Percentiles rank a stretch among this genome's conserved stretches.
These are phyloP conservation scores for Zopfia rhizophila DNA, from an alignment of 2,329 filamentous ascomycete genomes.

Conservation along the genomic window DNA sequence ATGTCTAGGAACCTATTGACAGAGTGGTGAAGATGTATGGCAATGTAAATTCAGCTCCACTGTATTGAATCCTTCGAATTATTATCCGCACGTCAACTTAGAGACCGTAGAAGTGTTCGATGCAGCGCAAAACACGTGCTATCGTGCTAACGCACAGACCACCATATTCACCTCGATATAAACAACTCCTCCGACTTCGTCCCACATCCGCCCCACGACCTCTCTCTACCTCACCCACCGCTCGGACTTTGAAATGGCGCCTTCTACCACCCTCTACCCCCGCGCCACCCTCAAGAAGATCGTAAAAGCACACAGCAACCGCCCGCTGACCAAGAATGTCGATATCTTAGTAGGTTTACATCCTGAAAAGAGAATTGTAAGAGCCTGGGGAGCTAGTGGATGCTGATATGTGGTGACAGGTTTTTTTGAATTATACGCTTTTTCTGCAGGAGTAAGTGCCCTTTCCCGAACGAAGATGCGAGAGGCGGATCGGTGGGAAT, in stretches of 20 bases:
- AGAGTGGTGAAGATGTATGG: too few species aligned
- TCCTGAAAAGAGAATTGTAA: neutral
- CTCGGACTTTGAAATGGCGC: constrained; percentile 61
- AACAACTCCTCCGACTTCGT: too few species aligned
- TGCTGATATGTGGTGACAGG: constrained; percentile 61
- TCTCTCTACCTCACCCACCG: constrained; percentile 19
- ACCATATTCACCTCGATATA: constrained; percentile 18
- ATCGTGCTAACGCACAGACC: constrained; percentile 30
- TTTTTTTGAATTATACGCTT: constrained; percentile 84
- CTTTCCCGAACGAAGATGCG: too few species aligned
- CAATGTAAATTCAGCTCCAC: too few species aligned
- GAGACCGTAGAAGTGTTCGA: constrained; percentile 1
- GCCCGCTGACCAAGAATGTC: constrained; percentile 82
- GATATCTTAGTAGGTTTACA: constrained; percentile 77
- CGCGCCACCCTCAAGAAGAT: constrained; percentile 88
- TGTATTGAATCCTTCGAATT: too few species aligned
- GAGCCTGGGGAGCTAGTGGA: neutral
- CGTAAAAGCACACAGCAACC: constrained; percentile 86
- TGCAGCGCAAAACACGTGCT: constrained; percentile 32
- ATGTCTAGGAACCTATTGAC: too few species aligned
- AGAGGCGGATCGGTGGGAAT: too few species aligned
- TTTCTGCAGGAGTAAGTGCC: constrained; percentile 74
- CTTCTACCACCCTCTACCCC: constrained; percentile 80
- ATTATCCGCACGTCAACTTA: too few species aligned
- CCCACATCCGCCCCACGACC: too few species aligned